Evolutionary conservation across 441 rosid species (phyloP).

Genomic region (Gossypium gossypioides): DNA sequence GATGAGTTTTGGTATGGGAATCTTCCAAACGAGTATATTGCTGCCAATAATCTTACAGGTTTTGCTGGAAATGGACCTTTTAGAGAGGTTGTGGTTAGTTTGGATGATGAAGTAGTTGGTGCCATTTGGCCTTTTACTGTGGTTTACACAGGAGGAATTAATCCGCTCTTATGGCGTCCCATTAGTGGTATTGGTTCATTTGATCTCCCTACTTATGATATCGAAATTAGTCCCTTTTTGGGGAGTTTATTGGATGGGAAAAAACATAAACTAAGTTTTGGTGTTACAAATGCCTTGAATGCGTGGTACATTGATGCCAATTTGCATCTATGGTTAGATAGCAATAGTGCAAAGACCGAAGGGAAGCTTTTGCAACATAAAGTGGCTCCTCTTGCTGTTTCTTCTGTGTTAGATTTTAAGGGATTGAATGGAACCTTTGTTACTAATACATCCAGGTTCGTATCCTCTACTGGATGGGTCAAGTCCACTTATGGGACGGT

Average conservation of each 20-base stretch:
- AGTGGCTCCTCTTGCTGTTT: slow-evolving; percentile 30
- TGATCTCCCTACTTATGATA: slow-evolving; percentile 71
- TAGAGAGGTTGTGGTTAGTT: slow-evolving; percentile 67
- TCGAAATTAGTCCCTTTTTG: slow-evolving; percentile 69
- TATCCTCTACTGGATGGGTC: slow-evolving; percentile 52
- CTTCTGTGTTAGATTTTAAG: slow-evolving; percentile 30
- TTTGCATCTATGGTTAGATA: slow-evolving; percentile 86
- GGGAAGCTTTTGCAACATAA: slow-evolving; percentile 42
- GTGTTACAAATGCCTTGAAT: slow-evolving; percentile 63
- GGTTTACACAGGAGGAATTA: slow-evolving; percentile 73
- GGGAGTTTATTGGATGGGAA: slow-evolving; percentile 58
- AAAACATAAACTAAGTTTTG: slow-evolving; percentile 46
- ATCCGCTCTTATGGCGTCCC: slow-evolving; percentile 77
- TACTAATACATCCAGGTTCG: slow-evolving; percentile 40
- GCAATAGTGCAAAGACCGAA: slow-evolving; percentile 31
- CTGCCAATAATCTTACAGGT: slow-evolving; percentile 44
- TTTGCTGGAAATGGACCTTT: slow-evolving; percentile 74
- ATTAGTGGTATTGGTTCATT: slow-evolving; percentile 75
- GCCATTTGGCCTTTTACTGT: slow-evolving; percentile 90
- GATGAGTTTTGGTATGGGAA: slow-evolving; percentile 83
- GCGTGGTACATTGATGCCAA: slow-evolving; percentile 78
- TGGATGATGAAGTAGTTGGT: slow-evolving; percentile 55
- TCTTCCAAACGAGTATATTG: slow-evolving; percentile 55
- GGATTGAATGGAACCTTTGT: slow-evolving; percentile 54
- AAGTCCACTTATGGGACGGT: slow-evolving; percentile 54